Evolutionary conservation across 2,329 filamentous ascomycete species (phyloP).

Genomic region (Colletotrichum lindemuthianum): DNA sequence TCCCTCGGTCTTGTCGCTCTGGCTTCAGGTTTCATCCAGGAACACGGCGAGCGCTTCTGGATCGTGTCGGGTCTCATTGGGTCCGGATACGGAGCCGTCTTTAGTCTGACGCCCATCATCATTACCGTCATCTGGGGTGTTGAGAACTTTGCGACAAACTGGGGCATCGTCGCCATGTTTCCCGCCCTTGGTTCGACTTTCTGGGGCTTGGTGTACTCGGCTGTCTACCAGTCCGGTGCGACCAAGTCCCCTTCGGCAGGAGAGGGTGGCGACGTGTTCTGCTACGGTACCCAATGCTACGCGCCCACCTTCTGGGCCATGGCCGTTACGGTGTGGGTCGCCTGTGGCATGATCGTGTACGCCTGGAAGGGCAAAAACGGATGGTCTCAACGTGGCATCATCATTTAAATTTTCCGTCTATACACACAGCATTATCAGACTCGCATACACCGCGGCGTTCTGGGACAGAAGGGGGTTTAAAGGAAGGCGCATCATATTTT

Average conservation of each 20-base stretch:
- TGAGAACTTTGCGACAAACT: slow-evolving; percentile 98
- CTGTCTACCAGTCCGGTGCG: slow-evolving; percentile 78
- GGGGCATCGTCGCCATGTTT: slow-evolving; percentile 93
- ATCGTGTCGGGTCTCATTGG: slow-evolving; percentile 86
- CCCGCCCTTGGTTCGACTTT: slow-evolving; percentile 88
- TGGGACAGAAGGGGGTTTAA: not conserved
- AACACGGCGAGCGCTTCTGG: slow-evolving; percentile 83
- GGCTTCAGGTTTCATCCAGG: slow-evolving; percentile 78
- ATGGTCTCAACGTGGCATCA: slow-evolving; percentile 81
- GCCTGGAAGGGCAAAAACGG: slow-evolving; percentile 84
- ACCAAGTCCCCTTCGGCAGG: slow-evolving; percentile 48
- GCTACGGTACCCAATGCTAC: slow-evolving; percentile 86
- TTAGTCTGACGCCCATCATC: slow-evolving; percentile 89
- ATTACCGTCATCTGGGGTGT: slow-evolving; percentile 98
- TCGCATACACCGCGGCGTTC: slow-evolving; percentile 28
- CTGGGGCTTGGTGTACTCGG: slow-evolving; percentile 91
- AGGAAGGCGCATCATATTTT: slow-evolving; percentile 17
- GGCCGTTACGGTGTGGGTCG: slow-evolving; percentile 81
- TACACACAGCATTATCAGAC: not conserved
- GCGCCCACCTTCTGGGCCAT: slow-evolving; percentile 87
- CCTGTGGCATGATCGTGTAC: slow-evolving; percentile 75
- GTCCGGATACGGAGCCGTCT: slow-evolving; percentile 91
- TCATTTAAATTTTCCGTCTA: slow-evolving; percentile 54
- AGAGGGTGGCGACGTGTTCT: slow-evolving; percentile 67
- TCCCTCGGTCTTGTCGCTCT: slow-evolving; percentile 81